Conservation (phyloP, 345 rosid genomes). For the Euclidium syriacum region DNA sequence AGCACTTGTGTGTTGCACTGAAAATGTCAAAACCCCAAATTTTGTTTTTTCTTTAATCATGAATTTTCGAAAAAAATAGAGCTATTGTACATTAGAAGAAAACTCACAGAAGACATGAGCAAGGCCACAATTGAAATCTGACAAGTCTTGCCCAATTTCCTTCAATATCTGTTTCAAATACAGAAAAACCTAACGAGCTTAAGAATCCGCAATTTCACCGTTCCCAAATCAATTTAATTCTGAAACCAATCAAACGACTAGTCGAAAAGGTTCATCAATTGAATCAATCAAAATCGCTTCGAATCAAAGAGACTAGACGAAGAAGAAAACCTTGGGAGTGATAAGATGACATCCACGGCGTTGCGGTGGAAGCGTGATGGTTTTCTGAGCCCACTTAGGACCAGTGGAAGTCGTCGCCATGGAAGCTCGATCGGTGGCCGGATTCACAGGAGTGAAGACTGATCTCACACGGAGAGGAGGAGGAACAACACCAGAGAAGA, state of each 20-base stretch:
- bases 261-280: not conserved
- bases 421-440: conserved; percentile 32
- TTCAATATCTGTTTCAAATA: conserved; percentile 59
- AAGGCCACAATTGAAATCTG: conserved; percentile 83
- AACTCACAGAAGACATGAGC: conserved; percentile 82
- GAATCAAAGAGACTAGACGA: not conserved
- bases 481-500: conserved; percentile 22
- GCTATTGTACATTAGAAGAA: not conserved
- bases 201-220: not conserved
- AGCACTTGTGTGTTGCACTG: conserved; percentile 95
- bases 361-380: conserved; percentile 67
- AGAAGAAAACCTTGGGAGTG: conserved; percentile 58
- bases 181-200: not conserved
- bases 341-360: conserved; percentile 92
- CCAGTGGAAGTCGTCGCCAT: conserved; percentile 45
- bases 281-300: not conserved
- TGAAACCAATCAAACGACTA: not conserved
- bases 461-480: conserved; percentile 34
- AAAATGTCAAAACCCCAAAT: not conserved
- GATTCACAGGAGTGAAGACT: conserved; percentile 34
- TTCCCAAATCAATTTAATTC: not conserved
- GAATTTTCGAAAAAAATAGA: not conserved
- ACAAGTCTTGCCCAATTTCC: conserved; percentile 65
- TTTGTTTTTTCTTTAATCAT: not conserved
- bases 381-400: conserved; percentile 95